Conservation (phyloP, 2,329 filamentous ascomycete species). For the Apiospora koreana region DNA sequence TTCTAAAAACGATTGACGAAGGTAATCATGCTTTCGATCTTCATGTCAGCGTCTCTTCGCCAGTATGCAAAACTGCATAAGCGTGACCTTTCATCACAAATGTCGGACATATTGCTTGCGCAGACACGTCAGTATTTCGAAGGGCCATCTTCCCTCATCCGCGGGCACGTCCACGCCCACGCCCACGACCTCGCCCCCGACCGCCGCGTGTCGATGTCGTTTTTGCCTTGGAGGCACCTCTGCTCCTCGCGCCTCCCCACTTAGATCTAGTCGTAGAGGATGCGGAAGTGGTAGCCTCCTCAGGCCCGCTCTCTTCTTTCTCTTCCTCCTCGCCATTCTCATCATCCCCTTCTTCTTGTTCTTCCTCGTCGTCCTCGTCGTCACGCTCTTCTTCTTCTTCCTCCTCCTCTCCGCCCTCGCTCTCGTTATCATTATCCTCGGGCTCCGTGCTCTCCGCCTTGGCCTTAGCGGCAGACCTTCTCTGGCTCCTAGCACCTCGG, state of each 20-base stretch:
- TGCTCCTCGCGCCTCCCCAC: constrained; percentile 12
- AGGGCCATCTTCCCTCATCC: constrained; percentile 24
- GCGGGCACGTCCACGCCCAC: constrained; percentile 19
- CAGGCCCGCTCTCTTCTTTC: constrained; percentile 18
- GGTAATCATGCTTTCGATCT: neutral
- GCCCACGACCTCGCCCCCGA: constrained; percentile 22
- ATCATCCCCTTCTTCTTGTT: constrained; percentile 19
- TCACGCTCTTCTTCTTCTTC: constrained; percentile 17
- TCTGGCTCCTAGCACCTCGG: constrained; percentile 44
- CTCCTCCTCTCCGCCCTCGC: constrained; percentile 19
- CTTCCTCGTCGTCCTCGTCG: constrained; percentile 19
- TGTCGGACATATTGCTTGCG: neutral
- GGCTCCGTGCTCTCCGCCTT: constrained; percentile 34
- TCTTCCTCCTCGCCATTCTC: constrained; percentile 22
- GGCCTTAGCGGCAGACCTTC: constrained; percentile 44
- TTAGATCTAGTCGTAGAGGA: constrained; percentile 14
- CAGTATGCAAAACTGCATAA: neutral
- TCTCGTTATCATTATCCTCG: constrained; percentile 25
- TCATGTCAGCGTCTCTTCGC: too few relatives aligned
- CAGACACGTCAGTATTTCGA: neutral
- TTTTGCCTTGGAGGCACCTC: neutral
- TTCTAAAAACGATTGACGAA: neutral
- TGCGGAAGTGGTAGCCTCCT: constrained; percentile 10
- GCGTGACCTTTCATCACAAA: neutral
- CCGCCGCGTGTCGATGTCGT: neutral